These are phyloP conservation scores for Arthrocladium fulminans DNA, from an alignment of 2,329 filamentous ascomycete genomes.

Conservation along the genomic window DNA sequence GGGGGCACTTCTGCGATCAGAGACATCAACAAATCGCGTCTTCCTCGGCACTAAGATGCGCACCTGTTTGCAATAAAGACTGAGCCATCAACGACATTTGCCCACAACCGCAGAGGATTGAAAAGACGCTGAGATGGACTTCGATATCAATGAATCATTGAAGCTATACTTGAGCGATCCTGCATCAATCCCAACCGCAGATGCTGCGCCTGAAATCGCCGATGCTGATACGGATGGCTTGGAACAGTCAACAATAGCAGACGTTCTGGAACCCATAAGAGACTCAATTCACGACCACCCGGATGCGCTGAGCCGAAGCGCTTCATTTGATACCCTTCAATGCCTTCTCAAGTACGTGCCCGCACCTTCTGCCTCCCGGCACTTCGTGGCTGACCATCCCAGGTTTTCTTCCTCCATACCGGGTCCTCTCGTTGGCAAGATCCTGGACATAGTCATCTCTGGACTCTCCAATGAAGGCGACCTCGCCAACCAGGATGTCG, in stretches of 20 bases:
- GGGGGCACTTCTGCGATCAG: not conserved
- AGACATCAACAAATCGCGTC: not conserved
- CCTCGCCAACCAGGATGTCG: conserved; percentile 72
- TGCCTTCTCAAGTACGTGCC: conserved; percentile 90
- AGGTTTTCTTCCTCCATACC: conserved; percentile 77
- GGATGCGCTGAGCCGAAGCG: conserved; percentile 70
- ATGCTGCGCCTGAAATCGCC: conserved; percentile 71
- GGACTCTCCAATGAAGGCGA: conserved; percentile 80
- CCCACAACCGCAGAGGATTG: not conserved
- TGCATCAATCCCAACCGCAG: conserved; percentile 68
- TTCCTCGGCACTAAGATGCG: not conserved
- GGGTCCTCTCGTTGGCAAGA: conserved; percentile 75
- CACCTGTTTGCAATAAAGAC: not conserved
- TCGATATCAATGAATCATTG: conserved; percentile 93
- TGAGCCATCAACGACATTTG: conserved; percentile 46
- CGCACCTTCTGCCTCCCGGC: conserved; percentile 35
- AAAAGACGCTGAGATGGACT: conserved; percentile 47
- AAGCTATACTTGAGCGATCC: conserved; percentile 97
- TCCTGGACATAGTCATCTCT: conserved; percentile 82
- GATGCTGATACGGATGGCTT: conserved; percentile 86
- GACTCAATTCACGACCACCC: conserved; percentile 88
- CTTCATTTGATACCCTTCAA: conserved; percentile 84
- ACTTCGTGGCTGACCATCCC: conserved; percentile 24
- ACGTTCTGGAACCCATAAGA: conserved; percentile 80
- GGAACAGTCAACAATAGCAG: conserved; percentile 69